These are phyloP conservation scores for Metarhizium brunneum DNA, from an alignment of 2,329 filamentous ascomycete species.

Conservation along the genomic window DNA sequence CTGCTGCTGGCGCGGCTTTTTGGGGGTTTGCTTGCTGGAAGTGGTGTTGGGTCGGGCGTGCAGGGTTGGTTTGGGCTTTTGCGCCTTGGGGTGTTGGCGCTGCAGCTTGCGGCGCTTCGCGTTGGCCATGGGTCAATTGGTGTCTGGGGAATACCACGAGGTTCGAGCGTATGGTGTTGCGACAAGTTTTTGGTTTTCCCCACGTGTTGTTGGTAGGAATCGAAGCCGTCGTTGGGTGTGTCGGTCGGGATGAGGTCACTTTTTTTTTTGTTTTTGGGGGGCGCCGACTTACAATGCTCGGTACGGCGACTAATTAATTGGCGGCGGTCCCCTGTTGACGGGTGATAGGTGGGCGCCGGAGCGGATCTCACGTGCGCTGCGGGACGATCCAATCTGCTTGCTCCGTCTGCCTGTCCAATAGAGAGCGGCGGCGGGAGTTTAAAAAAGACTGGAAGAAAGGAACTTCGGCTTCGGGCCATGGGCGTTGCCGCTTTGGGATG, in stretches of 20 bases:
- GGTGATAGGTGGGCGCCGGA: not conserved
- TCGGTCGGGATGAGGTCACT: not conserved
- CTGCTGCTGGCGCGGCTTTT: constrained; percentile 6
- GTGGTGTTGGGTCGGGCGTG: not conserved
- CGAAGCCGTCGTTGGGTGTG: no score
- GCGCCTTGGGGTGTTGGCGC: constrained; percentile 8
- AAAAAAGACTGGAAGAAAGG: not conserved
- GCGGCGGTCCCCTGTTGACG: not conserved
- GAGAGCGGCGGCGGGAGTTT: not conserved
- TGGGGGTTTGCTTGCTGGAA: constrained; percentile 1
- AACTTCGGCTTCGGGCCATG: not conserved
- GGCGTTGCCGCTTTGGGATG: not conserved
- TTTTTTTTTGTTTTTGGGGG: not conserved
- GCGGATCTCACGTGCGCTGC: constrained; percentile 7
- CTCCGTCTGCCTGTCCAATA: not conserved
- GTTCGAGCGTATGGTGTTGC: not conserved
- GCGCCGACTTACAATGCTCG: not conserved
- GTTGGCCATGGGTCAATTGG: constrained; percentile 6
- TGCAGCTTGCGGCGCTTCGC: constrained; percentile 11
- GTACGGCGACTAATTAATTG: not conserved
- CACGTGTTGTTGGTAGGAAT: no score
- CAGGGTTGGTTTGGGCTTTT: constrained; percentile 10
- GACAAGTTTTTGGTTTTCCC: not conserved
- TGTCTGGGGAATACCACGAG: not conserved
- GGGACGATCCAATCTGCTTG: constrained; percentile 1